Evolutionary conservation across 352 stramenopile genomes (phyloP).

Genomic region (Globisporangium abappressorium): DNA sequence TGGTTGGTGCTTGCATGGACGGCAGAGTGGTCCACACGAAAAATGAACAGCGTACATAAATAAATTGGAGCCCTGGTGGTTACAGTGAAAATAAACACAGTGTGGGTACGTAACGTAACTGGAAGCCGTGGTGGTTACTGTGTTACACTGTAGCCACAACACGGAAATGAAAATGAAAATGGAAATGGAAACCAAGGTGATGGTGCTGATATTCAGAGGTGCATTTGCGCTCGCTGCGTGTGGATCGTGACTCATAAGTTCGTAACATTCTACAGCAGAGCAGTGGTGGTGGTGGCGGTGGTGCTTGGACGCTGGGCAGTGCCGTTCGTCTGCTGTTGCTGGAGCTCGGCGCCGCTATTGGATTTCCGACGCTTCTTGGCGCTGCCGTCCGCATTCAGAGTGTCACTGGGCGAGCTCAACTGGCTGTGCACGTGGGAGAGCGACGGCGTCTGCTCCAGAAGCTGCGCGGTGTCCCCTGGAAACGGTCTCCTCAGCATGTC

Average conservation of each 20-base stretch:
- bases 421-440: constrained; percentile 21
- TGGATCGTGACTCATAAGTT: background rate
- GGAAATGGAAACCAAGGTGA: background rate
- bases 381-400: constrained; percentile 7
- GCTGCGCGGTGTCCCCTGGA: constrained; percentile 15
- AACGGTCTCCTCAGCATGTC: constrained; percentile 50
- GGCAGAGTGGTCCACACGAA: constrained; percentile 8
- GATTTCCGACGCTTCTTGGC: constrained; percentile 38
- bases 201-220: background rate
- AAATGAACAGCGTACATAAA: background rate
- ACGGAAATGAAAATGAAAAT: background rate
- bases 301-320: background rate
- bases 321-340: constrained; percentile 10
- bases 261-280: constrained; percentile 1
- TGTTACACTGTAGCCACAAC: background rate
- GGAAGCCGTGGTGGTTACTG: background rate
- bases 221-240: background rate
- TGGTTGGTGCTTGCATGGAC: constrained; percentile 10
- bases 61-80: background rate
- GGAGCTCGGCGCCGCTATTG: background rate
- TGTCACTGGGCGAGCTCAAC: background rate
- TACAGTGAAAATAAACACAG: background rate
- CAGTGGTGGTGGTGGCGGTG: background rate
- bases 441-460: constrained; percentile 24
- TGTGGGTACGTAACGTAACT: background rate